Evolutionary conservation across 106 monocot genomes (phyloP).

Genomic region (Dendrobium huoshanense): DNA sequence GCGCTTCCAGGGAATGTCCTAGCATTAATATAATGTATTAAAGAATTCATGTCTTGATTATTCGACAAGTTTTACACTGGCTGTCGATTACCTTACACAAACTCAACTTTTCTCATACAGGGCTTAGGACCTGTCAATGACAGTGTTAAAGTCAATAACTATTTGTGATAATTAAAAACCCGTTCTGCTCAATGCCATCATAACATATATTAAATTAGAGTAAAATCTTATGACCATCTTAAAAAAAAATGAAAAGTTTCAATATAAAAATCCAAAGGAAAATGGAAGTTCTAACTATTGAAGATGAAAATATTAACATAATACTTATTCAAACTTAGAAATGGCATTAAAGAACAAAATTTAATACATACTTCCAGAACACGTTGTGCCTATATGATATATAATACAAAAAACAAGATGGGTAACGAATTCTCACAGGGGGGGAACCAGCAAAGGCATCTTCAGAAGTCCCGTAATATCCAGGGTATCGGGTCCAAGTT

Average conservation of each 20-base stretch:
- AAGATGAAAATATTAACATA: background rate
- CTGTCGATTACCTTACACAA: no score
- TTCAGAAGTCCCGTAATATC: conserved; percentile 12
- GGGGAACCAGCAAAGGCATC: conserved; percentile 2
- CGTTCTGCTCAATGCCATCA: background rate
- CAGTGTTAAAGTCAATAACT: no score
- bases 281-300: background rate
- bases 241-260: background rate
- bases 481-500: conserved; percentile 24
- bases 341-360: background rate
- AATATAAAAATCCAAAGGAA: background rate
- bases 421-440: conserved; percentile 9
- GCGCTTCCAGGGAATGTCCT: no score
- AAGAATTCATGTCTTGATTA: no score
- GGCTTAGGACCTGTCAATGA: no score
- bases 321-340: background rate
- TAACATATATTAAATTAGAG: background rate
- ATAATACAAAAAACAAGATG: background rate
- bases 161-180: background rate
- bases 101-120: no score
- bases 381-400: background rate
- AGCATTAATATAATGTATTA: no score
- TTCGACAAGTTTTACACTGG: no score
- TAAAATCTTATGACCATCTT: background rate
- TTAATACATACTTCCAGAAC: background rate